Conservation (phyloP, 805 yeast species). For the Grigorovia humatica region DNA sequence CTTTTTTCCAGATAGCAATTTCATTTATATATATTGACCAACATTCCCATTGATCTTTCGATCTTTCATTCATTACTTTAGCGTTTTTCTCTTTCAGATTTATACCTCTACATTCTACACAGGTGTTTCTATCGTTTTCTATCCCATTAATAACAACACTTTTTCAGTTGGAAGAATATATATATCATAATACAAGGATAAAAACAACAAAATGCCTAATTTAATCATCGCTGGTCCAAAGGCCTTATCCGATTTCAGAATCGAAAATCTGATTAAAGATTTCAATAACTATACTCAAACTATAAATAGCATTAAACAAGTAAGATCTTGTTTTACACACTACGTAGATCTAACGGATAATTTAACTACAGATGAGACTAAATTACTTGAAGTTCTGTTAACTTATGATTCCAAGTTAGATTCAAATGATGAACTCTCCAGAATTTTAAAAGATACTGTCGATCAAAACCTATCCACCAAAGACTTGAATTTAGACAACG, state of each 20-base stretch:
- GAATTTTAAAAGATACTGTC: constrained; percentile 21
- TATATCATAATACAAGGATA: no score
- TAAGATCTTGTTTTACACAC: constrained; percentile 71
- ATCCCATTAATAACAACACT: no score
- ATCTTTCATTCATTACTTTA: background rate
- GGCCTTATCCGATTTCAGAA: constrained; percentile 82
- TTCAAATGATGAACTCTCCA: constrained; percentile 30
- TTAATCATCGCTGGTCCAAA: constrained; percentile 73
- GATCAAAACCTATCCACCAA: constrained; percentile 11
- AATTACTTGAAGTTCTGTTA: constrained; percentile 51
- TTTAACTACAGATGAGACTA: constrained; percentile 31
- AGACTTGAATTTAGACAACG: constrained; percentile 28
- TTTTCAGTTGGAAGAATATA: no score
- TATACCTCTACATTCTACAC: no score
- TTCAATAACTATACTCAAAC: constrained; percentile 59
- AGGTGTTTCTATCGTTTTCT: no score
- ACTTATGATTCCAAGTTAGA: constrained; percentile 67
- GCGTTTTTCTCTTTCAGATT: no score
- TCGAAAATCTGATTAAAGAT: constrained; percentile 58
- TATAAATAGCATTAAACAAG: constrained; percentile 53
- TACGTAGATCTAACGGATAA: constrained; percentile 48
- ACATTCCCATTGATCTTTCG: background rate
- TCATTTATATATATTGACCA: background rate
- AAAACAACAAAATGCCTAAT: constrained; percentile 28
- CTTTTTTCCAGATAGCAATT: background rate